phyloP scores from a whole-genome alignment of 371 early-diverging fungal genomes.

The Mucor circinelloides region DNA sequence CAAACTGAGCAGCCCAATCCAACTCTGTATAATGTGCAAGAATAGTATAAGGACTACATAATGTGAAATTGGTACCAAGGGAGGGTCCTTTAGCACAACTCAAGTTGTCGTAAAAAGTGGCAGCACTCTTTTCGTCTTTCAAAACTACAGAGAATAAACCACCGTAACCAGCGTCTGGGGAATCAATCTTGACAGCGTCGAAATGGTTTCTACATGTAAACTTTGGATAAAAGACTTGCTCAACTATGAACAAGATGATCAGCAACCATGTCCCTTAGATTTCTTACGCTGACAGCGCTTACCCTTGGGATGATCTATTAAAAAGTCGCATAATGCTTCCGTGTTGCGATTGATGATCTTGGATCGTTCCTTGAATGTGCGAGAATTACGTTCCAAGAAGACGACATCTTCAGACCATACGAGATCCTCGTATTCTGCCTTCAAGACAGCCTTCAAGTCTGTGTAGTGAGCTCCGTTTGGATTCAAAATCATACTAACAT shows the following conservation, averaged over 20 bases:
- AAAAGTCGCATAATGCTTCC: constrained; percentile 75
- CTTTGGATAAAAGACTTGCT: constrained; percentile 83
- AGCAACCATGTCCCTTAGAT: not conserved
- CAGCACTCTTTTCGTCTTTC: constrained; percentile 59
- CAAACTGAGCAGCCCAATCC: constrained; percentile 88
- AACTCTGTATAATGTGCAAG: constrained; percentile 92
- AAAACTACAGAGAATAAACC: constrained; percentile 87
- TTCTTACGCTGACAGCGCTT: not conserved
- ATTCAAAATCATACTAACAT: constrained; percentile 81
- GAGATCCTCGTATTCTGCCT: constrained; percentile 73
- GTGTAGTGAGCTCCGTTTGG: constrained; percentile 67
- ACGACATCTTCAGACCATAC: constrained; percentile 93
- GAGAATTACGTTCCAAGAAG: constrained; percentile 93
- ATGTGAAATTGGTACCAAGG: constrained; percentile 95
- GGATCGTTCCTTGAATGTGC: constrained; percentile 79
- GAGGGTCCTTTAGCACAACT: constrained; percentile 91
- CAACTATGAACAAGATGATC: constrained; percentile 49
- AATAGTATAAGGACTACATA: constrained; percentile 92
- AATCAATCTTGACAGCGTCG: constrained; percentile 51
- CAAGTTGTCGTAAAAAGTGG: constrained; percentile 82
- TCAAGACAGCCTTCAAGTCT: constrained; percentile 55
- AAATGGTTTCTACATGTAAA: constrained; percentile 72
- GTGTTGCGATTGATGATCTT: constrained; percentile 77
- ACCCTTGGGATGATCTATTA: constrained; percentile 69
- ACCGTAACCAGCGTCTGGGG: constrained; percentile 78